These are phyloP conservation scores for Tylopilus felleus DNA, from an alignment of 768 basidiomycete genomes.

Conservation along the genomic window DNA sequence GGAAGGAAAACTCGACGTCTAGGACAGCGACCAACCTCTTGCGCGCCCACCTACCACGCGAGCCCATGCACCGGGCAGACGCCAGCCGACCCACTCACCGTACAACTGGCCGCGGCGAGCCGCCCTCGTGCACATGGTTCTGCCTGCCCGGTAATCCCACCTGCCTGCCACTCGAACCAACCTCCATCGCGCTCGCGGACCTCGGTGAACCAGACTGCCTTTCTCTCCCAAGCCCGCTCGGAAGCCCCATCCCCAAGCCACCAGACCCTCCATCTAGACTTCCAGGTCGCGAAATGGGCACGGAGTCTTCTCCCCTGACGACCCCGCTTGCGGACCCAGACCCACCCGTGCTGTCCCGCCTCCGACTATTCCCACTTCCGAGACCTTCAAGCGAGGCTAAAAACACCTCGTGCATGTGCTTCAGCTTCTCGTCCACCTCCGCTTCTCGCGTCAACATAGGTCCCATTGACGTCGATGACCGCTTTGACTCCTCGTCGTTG, in stretches of 20 bases:
- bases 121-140: conserved; percentile 28
- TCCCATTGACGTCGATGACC: conserved; percentile 32
- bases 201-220: conserved; percentile 31
- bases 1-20: background rate
- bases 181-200: conserved; percentile 25
- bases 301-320: conserved; percentile 4
- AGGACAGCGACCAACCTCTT: background rate
- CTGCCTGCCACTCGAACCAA: conserved; percentile 24
- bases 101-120: conserved; percentile 12
- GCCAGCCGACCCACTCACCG: conserved; percentile 3
- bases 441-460: conserved; percentile 63
- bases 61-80: background rate
- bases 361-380: conserved; percentile 35
- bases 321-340: conserved; percentile 13
- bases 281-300: conserved; percentile 5
- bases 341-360: conserved; percentile 17
- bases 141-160: conserved; percentile 38
- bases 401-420: conserved; percentile 67
- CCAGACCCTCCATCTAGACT: conserved; percentile 6
- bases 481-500: conserved; percentile 21
- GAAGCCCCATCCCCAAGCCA: conserved; percentile 9
- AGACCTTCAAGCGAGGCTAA: conserved; percentile 61
- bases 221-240: conserved; percentile 21
- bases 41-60: background rate
- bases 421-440: conserved; percentile 63